These are phyloP conservation scores for Melastoma malabathricum DNA, from an alignment of 345 rosid genomes.

Conservation along the genomic window DNA sequence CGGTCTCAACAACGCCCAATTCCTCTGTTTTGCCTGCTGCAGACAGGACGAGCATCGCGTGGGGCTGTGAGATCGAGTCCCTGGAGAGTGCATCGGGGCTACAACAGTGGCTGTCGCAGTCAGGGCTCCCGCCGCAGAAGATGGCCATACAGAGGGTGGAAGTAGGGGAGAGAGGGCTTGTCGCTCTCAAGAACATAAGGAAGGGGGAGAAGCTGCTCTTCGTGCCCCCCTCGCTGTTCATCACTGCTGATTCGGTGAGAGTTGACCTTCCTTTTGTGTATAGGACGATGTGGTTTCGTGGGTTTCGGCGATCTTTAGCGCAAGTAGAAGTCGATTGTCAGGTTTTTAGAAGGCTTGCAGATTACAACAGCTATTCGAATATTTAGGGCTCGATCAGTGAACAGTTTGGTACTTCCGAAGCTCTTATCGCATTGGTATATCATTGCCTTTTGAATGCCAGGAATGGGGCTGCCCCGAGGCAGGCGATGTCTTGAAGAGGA, in stretches of 20 bases:
- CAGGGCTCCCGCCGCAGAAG: slow-evolving; percentile 80
- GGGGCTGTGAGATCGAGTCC: slow-evolving; percentile 21
- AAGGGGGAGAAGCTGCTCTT: slow-evolving; percentile 39
- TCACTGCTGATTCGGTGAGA: slow-evolving; percentile 72
- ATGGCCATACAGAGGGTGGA: slow-evolving; percentile 70
- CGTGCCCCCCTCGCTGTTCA: slow-evolving; percentile 83
- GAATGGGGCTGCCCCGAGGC: slow-evolving; percentile 66
- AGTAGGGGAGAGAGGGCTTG: slow-evolving; percentile 57
- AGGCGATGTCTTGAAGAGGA: slow-evolving; percentile 54
- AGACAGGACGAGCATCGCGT: slow-evolving; percentile 6
- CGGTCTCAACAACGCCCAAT: slow-evolving; percentile 5
- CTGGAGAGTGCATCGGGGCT: slow-evolving; percentile 54
- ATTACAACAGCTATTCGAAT: too few relatives aligned
- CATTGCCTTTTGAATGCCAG: slow-evolving; percentile 16
- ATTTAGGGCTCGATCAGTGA: too few relatives aligned
- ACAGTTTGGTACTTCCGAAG: too few relatives aligned
- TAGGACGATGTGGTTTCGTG: too few relatives aligned
- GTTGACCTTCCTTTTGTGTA: too few relatives aligned
- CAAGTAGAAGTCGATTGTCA: too few relatives aligned
- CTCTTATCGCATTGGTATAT: not conserved
- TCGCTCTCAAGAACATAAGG: not conserved
- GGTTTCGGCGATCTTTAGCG: too few relatives aligned
- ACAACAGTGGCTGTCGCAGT: slow-evolving; percentile 66
- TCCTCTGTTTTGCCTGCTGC: slow-evolving; percentile 1
- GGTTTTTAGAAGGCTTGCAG: too few relatives aligned